Evolutionary conservation across 306 rosid genomes (phyloP).

Genomic region (Casuarina equisetifolia): DNA sequence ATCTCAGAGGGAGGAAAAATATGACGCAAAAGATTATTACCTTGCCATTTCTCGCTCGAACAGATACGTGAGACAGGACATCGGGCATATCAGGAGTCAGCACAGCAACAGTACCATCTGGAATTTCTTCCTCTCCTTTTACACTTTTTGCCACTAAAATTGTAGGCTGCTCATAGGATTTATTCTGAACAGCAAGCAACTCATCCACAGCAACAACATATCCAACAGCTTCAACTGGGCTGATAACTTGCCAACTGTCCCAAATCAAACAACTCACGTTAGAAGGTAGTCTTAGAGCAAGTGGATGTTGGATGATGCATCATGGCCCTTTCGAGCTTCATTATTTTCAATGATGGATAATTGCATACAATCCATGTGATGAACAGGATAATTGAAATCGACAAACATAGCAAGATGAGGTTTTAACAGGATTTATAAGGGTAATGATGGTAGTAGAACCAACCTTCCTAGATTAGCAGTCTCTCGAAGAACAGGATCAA

Average conservation of each 20-base stretch:
- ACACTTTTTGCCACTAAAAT: slow-evolving; percentile 84
- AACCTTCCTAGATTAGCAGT: slow-evolving; percentile 96
- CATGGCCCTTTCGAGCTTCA: background rate
- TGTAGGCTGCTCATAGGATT: slow-evolving; percentile 76
- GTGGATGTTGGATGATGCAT: background rate
- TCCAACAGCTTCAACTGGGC: slow-evolving; percentile 87
- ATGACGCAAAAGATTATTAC: slow-evolving; percentile 38
- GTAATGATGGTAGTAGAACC: slow-evolving; percentile 21
- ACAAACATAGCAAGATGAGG: slow-evolving; percentile 14
- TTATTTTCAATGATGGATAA: background rate
- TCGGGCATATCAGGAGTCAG: slow-evolving; percentile 99
- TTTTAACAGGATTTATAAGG: slow-evolving; percentile 23
- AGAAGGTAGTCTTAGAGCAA: slow-evolving; percentile 27
- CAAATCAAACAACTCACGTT: slow-evolving; percentile 34
- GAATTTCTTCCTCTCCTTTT: slow-evolving; percentile 98
- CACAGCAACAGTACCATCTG: slow-evolving; percentile 97
- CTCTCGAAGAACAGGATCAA: slow-evolving; percentile 90
- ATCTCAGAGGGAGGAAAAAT: slow-evolving; percentile 12
- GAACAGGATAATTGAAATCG: background rate
- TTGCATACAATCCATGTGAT: background rate
- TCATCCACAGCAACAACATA: slow-evolving; percentile 86
- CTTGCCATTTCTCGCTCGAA: slow-evolving; percentile 98
- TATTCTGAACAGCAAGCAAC: slow-evolving; percentile 89
- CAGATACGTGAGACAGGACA: slow-evolving; percentile 97
- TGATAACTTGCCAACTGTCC: slow-evolving; percentile 98